Evolutionary conservation across 78 protist genomes (phyloP).

Genomic region (Pelomyxa schiedti): DNA sequence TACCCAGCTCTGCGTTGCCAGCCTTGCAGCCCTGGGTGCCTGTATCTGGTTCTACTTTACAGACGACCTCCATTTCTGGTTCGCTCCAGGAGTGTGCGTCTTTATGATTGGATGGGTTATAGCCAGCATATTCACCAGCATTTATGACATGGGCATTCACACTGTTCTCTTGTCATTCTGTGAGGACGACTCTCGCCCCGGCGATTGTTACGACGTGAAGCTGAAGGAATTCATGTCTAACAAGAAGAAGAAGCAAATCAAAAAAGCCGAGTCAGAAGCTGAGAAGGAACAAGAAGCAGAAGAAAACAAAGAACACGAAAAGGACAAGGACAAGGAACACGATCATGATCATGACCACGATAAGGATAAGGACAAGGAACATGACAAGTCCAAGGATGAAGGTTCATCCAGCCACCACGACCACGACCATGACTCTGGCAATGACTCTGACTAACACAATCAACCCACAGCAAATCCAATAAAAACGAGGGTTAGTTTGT

Average conservation of each 20-base stretch:
- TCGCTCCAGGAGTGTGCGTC: conserved; percentile 6
- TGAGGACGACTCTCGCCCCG: conserved; percentile 35
- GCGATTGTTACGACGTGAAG: conserved; percentile 19
- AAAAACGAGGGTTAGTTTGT: no score
- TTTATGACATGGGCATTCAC: conserved; percentile 63
- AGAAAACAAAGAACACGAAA: conserved; percentile 20
- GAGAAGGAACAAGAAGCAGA: conserved; percentile 19
- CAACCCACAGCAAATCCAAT: no score
- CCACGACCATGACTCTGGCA: no score
- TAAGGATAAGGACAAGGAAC: no score
- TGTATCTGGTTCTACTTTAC: no score
- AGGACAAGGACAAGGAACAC: no score
- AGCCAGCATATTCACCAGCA: conserved; percentile 43
- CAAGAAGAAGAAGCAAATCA: conserved; percentile 11
- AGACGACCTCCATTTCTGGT: not conserved
- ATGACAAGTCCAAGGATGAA: no score
- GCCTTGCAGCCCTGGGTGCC: no score
- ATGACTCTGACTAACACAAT: no score
- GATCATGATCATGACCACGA: no score
- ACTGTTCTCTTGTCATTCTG: conserved; percentile 62
- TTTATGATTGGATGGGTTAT: conserved; percentile 46
- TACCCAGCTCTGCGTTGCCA: no score
- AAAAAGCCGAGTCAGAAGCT: conserved; percentile 6
- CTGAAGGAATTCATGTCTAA: conserved; percentile 15
- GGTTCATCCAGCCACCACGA: no score